These are phyloP conservation scores for Sporothrix pallida DNA, from an alignment of 2,329 filamentous ascomycete genomes.

Conservation along the genomic window DNA sequence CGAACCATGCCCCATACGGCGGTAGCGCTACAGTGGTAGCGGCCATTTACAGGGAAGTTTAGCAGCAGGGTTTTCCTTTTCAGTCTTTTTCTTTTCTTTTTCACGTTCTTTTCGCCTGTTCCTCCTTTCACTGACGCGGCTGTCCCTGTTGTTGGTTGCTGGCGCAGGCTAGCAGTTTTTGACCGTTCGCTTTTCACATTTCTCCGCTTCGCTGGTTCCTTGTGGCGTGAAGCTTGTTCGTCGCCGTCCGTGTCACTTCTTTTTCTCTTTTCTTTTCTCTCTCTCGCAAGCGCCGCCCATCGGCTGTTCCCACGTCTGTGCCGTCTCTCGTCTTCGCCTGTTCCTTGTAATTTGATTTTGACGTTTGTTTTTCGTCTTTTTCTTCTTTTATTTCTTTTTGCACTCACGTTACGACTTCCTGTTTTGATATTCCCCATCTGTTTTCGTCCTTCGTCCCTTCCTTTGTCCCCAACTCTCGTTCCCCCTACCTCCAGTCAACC, in stretches of 20 bases:
- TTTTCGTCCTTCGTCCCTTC: neutral
- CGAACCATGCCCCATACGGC: neutral
- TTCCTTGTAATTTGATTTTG: neutral
- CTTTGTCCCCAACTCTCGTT: neutral
- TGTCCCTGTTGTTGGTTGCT: neutral
- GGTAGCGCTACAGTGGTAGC: too few relatives aligned
- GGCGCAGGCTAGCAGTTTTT: too few relatives aligned
- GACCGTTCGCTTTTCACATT: neutral
- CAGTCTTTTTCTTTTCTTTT: neutral
- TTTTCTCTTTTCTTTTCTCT: neutral
- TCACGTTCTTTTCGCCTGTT: too few relatives aligned
- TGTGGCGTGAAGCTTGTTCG: conserved; percentile 4
- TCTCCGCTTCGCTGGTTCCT: conserved; percentile 26
- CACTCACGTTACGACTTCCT: neutral
- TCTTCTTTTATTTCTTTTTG: neutral
- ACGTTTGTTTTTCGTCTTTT: neutral
- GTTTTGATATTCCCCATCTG: neutral
- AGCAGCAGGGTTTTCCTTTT: neutral
- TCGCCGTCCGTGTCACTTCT: too few relatives aligned
- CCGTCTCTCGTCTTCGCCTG: neutral
- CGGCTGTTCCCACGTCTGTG: neutral
- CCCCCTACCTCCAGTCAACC: neutral
- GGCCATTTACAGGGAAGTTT: too few relatives aligned
- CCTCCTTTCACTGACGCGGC: too few relatives aligned
- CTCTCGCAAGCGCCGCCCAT: neutral